These are phyloP conservation scores for Pontederia crassipes DNA, from an alignment of 176 grass and related monocot species.

Conservation along the genomic window DNA sequence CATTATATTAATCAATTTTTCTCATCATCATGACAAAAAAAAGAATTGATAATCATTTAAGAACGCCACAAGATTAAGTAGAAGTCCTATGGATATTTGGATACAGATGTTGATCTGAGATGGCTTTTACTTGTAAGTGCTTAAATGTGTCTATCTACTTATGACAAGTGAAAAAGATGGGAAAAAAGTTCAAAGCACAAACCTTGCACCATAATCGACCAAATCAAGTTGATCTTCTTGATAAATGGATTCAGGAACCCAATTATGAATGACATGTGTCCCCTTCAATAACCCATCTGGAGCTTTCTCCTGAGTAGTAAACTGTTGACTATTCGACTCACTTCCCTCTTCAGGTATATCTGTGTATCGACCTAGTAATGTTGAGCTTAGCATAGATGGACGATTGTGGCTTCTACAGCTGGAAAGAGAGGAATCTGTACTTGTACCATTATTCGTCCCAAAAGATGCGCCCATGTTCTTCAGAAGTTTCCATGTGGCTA, in stretches of 20 bases:
- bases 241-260: slow-evolving; percentile 52
- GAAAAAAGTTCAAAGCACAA: slow-evolving; percentile 23
- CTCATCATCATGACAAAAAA: no score
- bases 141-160: background rate
- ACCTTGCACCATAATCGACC: slow-evolving; percentile 85
- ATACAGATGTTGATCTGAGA: no score
- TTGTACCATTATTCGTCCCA: slow-evolving; percentile 23
- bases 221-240: slow-evolving; percentile 38
- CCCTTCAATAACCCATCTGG: slow-evolving; percentile 59
- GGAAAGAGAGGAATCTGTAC: slow-evolving; percentile 28
- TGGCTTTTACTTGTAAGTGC: no score
- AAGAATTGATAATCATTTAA: no score
- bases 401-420: slow-evolving; percentile 21
- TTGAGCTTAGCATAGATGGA: slow-evolving; percentile 22
- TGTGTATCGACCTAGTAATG: slow-evolving; percentile 34
- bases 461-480: slow-evolving; percentile 31
- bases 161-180: background rate
- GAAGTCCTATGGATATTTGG: no score
- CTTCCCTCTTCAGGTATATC: slow-evolving; percentile 19
- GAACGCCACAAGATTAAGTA: no score
- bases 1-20: no score
- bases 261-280: slow-evolving; percentile 71
- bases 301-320: slow-evolving; percentile 39
- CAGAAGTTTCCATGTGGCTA: slow-evolving; percentile 44
- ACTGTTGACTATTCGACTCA: slow-evolving; percentile 13